These are phyloP conservation scores for Senna siamea DNA, from an alignment of 306 rosid species.

Conservation along the genomic window DNA sequence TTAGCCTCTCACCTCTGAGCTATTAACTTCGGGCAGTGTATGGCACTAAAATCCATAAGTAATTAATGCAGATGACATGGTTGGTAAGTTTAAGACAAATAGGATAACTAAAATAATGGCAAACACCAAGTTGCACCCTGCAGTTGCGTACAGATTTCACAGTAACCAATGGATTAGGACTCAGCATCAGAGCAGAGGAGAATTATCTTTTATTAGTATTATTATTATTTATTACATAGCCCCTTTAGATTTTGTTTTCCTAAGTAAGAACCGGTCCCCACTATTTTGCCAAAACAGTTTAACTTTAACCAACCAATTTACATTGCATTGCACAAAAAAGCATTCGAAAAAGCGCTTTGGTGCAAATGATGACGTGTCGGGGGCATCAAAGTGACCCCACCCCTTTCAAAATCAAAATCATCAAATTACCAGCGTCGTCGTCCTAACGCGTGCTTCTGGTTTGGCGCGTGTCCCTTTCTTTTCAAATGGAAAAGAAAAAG, in stretches of 20 bases:
- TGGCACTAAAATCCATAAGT: constrained; percentile 6
- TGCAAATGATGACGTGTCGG: constrained; percentile 32
- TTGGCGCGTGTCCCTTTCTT: neutral
- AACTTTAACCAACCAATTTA: neutral
- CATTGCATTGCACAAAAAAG: neutral
- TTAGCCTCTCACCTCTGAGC: no score
- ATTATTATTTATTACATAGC: no score
- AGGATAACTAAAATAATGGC: neutral
- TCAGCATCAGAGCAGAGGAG: neutral
- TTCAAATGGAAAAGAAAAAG: neutral
- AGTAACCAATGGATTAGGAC: neutral
- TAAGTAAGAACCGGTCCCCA: neutral
- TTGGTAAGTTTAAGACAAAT: neutral
- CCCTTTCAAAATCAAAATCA: neutral
- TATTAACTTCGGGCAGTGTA: neutral
- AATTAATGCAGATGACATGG: neutral
- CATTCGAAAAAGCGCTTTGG: no score
- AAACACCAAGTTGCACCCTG: neutral
- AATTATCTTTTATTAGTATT: no score
- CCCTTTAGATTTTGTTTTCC: no score
- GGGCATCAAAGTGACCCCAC: neutral
- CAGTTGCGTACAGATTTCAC: neutral
- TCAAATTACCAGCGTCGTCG: no score
- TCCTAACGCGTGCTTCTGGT: constrained; percentile 12
- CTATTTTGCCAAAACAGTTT: neutral